phyloP scores from a whole-genome alignment of 306 rosid species.

The Trichosanthes truncata region DNA sequence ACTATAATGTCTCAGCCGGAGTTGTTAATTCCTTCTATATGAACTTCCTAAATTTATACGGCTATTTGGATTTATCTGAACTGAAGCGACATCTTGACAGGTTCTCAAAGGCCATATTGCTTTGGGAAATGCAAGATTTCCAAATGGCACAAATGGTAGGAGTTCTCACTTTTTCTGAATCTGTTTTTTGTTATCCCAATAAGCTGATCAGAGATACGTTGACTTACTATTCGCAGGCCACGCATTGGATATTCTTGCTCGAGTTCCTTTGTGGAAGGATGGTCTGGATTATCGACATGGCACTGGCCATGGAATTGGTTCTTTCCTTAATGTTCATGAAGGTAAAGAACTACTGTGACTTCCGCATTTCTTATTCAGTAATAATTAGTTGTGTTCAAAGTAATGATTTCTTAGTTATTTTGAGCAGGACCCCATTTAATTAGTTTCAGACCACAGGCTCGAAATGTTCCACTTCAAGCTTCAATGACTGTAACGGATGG shows the following conservation, averaged over 20 bases:
- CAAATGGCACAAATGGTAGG: slow-evolving; percentile 89
- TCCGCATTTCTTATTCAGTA: slow-evolving; percentile 8
- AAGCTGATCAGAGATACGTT: not conserved
- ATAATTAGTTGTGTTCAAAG: not conserved
- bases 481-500: slow-evolving; percentile 98
- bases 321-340: slow-evolving; percentile 96
- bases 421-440: slow-evolving; percentile 86
- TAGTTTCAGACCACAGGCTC: slow-evolving; percentile 88
- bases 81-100: slow-evolving; percentile 29
- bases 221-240: slow-evolving; percentile 39
- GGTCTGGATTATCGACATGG: slow-evolving; percentile 99
- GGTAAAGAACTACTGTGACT: slow-evolving; percentile 30
- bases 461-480: slow-evolving; percentile 80
- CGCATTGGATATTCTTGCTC: slow-evolving; percentile 83
- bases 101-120: slow-evolving; percentile 93
- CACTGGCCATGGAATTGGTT: slow-evolving; percentile 98
- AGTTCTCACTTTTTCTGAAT: not conserved
- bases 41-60: not conserved
- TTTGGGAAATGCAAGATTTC: slow-evolving; percentile 86
- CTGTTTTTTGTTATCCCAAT: not conserved
- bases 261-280: slow-evolving; percentile 84
- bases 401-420: not conserved
- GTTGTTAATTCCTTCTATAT: not conserved
- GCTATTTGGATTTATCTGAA: not conserved
- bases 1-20: not conserved